Percentiles rank a stretch among this genome's conserved stretches.
These are phyloP conservation scores for Citrus unshiu DNA, from an alignment of 345 rosid genomes.

Conservation along the genomic window DNA sequence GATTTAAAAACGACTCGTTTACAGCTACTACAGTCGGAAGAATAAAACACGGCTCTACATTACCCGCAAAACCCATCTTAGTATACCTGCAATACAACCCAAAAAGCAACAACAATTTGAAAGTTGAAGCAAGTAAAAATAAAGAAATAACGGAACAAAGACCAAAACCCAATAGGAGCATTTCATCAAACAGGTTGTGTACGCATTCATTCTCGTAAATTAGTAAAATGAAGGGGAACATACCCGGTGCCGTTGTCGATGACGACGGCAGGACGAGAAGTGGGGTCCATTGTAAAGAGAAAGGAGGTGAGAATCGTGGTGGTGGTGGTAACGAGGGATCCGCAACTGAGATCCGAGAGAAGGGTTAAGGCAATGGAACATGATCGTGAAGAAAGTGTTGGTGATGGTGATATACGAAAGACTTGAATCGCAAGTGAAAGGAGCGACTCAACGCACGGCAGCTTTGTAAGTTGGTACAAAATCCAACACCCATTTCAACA, in stretches of 20 bases:
- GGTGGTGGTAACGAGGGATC: slow-evolving; percentile 37
- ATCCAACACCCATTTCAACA: slow-evolving; percentile 31
- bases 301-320: neutral
- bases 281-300: slow-evolving; percentile 65
- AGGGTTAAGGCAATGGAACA: slow-evolving; percentile 37
- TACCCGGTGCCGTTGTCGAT: slow-evolving; percentile 99
- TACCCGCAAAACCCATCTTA: slow-evolving; percentile 96
- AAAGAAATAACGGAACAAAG: too few relatives aligned
- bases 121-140: too few relatives aligned
- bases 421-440: slow-evolving; percentile 54
- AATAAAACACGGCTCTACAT: slow-evolving; percentile 95
- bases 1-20: slow-evolving; percentile 82
- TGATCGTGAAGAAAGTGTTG: slow-evolving; percentile 27
- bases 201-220: neutral
- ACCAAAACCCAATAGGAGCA: slow-evolving; percentile 7
- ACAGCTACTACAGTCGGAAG: slow-evolving; percentile 88
- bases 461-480: slow-evolving; percentile 18
- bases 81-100: slow-evolving; percentile 56
- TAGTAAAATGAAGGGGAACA: neutral
- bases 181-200: slow-evolving; percentile 37
- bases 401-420: slow-evolving; percentile 15
- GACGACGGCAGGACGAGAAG: slow-evolving; percentile 93
- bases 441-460: slow-evolving; percentile 34
- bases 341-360: slow-evolving; percentile 52
- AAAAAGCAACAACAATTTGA: neutral